Evolutionary conservation across 1,284 basidiomycete species (phyloP), one percentile per base, ranked within the genome.

Genomic region (Trichosporon inkin): DNA sequence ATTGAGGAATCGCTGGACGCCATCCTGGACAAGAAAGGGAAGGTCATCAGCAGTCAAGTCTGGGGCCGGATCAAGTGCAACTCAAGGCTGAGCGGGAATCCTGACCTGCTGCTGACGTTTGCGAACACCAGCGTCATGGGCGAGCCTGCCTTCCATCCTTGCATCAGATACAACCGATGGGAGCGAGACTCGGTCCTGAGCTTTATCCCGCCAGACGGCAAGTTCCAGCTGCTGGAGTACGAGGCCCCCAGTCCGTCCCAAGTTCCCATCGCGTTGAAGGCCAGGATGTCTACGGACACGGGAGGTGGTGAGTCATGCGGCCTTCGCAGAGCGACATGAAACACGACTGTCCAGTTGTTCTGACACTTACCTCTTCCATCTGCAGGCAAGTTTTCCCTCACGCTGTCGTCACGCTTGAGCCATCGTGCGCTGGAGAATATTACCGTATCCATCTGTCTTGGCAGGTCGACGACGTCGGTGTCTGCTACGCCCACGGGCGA

Each of bases 161-260:
- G 92, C 74, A 86, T 41, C 59, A 92, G 91, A 36, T 81, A 92
- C 55, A 85, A 85, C 68, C 86, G 87, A 56, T 96, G 91, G 89
- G 81, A 84, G 49, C 85, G 87, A 53, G 88, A 91, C 70, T 86
- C 85, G 66, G 80, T 84, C 0, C 81, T 98, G 56, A 94, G 91
- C 1, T 98, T 98, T 73, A 86, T 98, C 44, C 94, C 94, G 3
- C 94, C 94, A 1, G 94, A 98, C 70, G 94, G 94, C 10, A 85
- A 85, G 63, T 98, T 97, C 78, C 84, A 85, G 39, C 81, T 97
- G 28, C 85, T 89, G 75, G 89, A 92, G 69, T 97, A 96, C 72
- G 87, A 89, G 32, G 35, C 52, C 4, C 47, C 22, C 0, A 57
- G 60, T 16, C 80, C 84, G 13, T 79, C 74, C 53, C 82, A 85